Base-by-base conservation (phyloP, 225 moss, liverwort and hornwort species). In the Takakia lepidozioides region DNA sequence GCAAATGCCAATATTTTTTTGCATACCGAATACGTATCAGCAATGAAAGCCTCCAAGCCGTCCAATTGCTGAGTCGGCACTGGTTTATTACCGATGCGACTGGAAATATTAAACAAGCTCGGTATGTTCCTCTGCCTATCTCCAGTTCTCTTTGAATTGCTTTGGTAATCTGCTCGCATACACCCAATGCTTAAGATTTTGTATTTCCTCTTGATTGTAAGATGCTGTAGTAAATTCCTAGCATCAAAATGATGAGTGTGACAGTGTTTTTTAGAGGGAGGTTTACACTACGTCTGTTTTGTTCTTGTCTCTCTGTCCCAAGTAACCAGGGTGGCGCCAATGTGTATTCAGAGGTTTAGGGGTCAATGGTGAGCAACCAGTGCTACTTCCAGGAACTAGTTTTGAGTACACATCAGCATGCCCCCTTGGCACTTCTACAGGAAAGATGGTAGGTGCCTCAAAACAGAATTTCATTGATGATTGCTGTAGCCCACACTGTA, bases 351-450 rank as follows among this genome's bases (percentile, higher is more conserved):
- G 76, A 54, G 76, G 76, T 46, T 64, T 55, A 29, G 76, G 76
- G 53, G 76, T 77, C 7, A 72, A 67, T 49, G 76, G 76, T 15
- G 64, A 77, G 60, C 76, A 77, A 56, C 76, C 76, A 2, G 64
- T 77, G 25, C 76, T 77, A 48, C 42, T 61, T 49, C 64, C 76
- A 57, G 76, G 76, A 61, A 61, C 76, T 19, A 77, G 76, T 72
- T 77, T 72, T 54, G 76, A 77, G 61, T 77, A 77, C 57, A 77
- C 76, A 19, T 77, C 76, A 28, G 76, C 76, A 21, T 77, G 76
- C 46, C 76, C 76, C 2, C 54, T 77, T 48, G 53, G 64, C 63
- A 77, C 76, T 38, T 51, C 68, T 25, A 68, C 67, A 25, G 76
- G 76, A 26, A 64, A 67, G 54, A 77, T 77, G 76, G 76, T 77